Evolutionary conservation across 345 rosid species (phyloP).

Genomic region (Eucalyptus cloeziana): DNA sequence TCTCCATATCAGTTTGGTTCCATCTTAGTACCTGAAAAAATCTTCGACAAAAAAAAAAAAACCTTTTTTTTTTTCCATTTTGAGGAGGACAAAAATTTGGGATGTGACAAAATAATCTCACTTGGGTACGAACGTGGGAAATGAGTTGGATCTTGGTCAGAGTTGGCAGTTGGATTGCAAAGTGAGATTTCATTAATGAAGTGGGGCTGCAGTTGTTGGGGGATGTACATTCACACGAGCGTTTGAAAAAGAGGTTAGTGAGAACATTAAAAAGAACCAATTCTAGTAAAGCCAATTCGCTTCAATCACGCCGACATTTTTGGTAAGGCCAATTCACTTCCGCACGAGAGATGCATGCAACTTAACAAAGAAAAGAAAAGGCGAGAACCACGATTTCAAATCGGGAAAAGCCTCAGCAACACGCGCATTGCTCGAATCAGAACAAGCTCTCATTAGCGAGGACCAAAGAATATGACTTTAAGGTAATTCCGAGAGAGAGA

Average conservation of each 20-base stretch:
- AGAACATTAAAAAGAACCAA: too few relatives aligned
- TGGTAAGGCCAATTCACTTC: neutral
- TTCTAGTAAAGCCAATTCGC: neutral
- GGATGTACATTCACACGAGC: neutral
- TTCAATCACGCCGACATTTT: neutral
- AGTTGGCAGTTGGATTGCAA: neutral
- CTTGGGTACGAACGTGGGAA: neutral
- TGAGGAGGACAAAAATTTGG: accelerated
- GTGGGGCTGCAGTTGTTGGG: neutral
- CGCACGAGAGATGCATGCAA: too few relatives aligned
- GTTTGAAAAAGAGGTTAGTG: neutral
- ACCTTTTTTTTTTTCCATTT: accelerated
- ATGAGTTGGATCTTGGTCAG: neutral
- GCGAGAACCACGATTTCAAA: too few relatives aligned
- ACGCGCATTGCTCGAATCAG: neutral
- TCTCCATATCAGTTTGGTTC: neutral
- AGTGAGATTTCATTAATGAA: neutral
- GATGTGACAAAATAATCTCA: neutral
- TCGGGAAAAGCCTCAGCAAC: neutral
- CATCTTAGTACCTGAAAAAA: accelerated
- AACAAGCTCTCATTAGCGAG: neutral
- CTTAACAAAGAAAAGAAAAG: too few relatives aligned
- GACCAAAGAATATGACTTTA: too few relatives aligned
- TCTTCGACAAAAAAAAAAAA: neutral
- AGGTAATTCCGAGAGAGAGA: too few relatives aligned